These are phyloP conservation scores for Sphaerulina populicola DNA, from an alignment of 2,329 filamentous ascomycete genomes.

Conservation along the genomic window DNA sequence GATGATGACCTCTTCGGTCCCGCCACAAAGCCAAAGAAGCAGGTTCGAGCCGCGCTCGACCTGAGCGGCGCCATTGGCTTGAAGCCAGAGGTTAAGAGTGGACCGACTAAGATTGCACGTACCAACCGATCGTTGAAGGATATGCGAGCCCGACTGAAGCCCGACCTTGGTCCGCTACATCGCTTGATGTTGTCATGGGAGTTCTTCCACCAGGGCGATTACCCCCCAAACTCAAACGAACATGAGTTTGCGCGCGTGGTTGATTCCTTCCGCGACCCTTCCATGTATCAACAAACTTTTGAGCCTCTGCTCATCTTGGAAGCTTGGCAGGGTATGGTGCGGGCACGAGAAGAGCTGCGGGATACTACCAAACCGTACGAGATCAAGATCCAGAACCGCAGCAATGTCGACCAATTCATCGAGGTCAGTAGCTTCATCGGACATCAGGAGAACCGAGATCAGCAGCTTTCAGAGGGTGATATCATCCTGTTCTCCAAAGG, in stretches of 20 bases:
- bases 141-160: conserved; percentile 84
- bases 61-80: conserved; percentile 28
- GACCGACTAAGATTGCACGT: conserved; percentile 76
- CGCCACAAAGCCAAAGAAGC: conserved; percentile 39
- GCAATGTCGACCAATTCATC: conserved; percentile 85
- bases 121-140: conserved; percentile 78
- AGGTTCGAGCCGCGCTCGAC: conserved; percentile 28
- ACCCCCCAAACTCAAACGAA: conserved; percentile 64
- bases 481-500: conserved; percentile 76
- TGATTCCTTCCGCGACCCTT: conserved; percentile 65
- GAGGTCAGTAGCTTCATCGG: conserved; percentile 83
- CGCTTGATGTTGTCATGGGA: conserved; percentile 86
- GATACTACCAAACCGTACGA: conserved; percentile 71
- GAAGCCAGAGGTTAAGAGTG: conserved; percentile 47
- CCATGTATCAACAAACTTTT: conserved; percentile 80
- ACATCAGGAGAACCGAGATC: conserved; percentile 59
- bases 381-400: conserved; percentile 76
- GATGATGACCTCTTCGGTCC: conserved; percentile 61
- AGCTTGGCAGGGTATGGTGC: conserved; percentile 91
- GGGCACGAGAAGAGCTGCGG: conserved; percentile 66
- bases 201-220: conserved; percentile 81
- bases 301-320: conserved; percentile 83
- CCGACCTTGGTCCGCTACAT: conserved; percentile 77
- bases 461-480: conserved; percentile 71
- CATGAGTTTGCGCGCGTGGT: conserved; percentile 68